Conservation (phyloP, 805 yeast genomes). For the Gaillardinia entomophila region DNA sequence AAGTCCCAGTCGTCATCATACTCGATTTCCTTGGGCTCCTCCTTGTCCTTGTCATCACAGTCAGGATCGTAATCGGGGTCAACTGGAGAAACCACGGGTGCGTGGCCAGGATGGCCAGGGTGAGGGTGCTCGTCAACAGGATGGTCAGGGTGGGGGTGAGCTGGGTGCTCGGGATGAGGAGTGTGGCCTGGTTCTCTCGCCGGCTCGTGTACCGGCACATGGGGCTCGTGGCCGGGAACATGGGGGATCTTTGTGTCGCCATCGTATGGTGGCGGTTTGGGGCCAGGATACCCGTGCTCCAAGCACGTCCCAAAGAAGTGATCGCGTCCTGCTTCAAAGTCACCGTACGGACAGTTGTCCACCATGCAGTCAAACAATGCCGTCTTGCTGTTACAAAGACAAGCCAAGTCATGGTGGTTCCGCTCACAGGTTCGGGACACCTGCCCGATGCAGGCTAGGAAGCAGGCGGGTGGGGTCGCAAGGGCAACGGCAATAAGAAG, state of each 20-base stretch:
- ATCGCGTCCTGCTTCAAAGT: slow-evolving; percentile 39
- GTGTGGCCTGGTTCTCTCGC: no score
- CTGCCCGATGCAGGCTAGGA: slow-evolving; percentile 35
- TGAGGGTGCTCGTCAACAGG: slow-evolving; percentile 2
- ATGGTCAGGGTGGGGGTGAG: slow-evolving; percentile 1
- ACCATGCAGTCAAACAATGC: slow-evolving; percentile 39
- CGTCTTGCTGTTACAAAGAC: slow-evolving; percentile 34
- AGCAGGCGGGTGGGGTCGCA: slow-evolving; percentile 49
- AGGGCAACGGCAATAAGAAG: slow-evolving; percentile 1
- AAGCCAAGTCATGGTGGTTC: slow-evolving; percentile 28
- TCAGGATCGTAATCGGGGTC: slow-evolving; percentile 1
- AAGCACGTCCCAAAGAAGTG: slow-evolving; percentile 45
- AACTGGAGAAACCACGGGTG: no score
- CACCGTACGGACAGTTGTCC: slow-evolving; percentile 41
- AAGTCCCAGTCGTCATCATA: slow-evolving; percentile 1
- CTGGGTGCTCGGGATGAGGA: slow-evolving; percentile 2
- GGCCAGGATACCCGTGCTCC: slow-evolving; percentile 18
- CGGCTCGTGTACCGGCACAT: no score
- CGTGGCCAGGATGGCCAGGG: no score
- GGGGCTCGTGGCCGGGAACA: no score
- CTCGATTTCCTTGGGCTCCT: slow-evolving; percentile 2
- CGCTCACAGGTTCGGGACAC: slow-evolving; percentile 28
- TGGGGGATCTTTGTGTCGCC: no score
- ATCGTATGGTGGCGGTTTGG: neutral
- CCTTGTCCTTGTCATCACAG: slow-evolving; percentile 3